Base-by-base conservation (phyloP, 164 flowering plant species). In the Magnolia officinalis region DNA sequence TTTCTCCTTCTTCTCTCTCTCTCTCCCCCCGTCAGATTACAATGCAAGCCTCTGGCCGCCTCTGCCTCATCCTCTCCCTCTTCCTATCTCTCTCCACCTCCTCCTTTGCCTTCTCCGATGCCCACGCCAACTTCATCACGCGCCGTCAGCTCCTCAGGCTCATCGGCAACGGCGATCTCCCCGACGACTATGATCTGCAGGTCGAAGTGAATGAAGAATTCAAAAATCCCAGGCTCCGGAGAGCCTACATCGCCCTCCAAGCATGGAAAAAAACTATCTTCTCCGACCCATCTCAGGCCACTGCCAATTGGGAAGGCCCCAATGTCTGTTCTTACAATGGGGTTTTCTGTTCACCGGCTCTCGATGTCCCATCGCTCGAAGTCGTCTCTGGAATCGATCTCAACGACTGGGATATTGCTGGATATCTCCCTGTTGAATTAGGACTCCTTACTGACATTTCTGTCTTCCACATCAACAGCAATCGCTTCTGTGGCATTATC, bases 311-410 rank as follows among this genome's bases (percentile, higher is more conserved):
- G 98, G 87, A 71, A 13, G 95, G 97, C 0, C 79, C 87, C 0
- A 70, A 94, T 51, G 91, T 92, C 1, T 93, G 98, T 50, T 45
- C 85, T 37, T 93, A 93, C 76, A 82, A 75, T 0, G 95, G 96
- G 0, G 89, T 93, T 26, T 88, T 90, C 64, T 93, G 94, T 64
- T 81, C 94, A 0, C 80, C 82, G 1, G 90, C 95, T 0, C 78
- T 85, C 0, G 93, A 94, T 49, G 87, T 89, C 61, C 84, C 88
- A 0, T 74, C 20, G 0, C 6, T 84, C 65, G 83, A 70, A 0
- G 92, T 87, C 0, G 98, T 94, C 9, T 92, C 95, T 1, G 97
- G 95, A 2, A 65, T 94, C 23, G 98, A 94, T 67, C 80, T 94
- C 2, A 92, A 92, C 81, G 78, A 76, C 26, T 93, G 79, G 2